Base-by-base conservation (phyloP, 1,284 basidiomycete species). In the Earliella scabrosa region DNA sequence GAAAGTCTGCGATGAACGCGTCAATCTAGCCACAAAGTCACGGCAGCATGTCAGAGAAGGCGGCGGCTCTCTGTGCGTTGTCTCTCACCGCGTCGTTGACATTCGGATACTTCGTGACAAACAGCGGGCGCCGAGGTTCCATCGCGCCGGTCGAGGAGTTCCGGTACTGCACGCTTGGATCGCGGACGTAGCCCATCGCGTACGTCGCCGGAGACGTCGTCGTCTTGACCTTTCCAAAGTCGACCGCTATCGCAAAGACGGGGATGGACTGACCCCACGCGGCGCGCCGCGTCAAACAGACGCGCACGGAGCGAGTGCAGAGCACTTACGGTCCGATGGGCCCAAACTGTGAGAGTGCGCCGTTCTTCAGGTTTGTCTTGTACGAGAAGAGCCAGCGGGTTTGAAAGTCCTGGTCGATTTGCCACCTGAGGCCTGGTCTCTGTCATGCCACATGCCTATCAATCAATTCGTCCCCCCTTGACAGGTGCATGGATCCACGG, bases 81-180 rank as follows among this genome's bases (percentile, higher is more conserved):
- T n/a, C n/a, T n/a, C 68, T 51, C 16, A 70, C 71, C n/a, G 63
- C 51, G 11, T 49, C 20, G 11, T 27, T 26, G 3, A 59, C 59
- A 20, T 54, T 49, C 2, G 51, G 29, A 20, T 66, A 70, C 14
- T 65, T 50, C 5, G 66, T 55, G 18, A 49, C 58, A 40, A 59
- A 73, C 57, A 65, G 70, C 14, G 71, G 63, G 11, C 55, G 58
- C 13, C 71, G 67, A 6, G 54, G 38, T 38, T 69, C 57, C 4
- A 54, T 68, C 51, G 26, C 65, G 46, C 60, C 64, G 1, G 50
- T 40, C 10, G 57, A 26, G 2, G 53, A 58, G 2, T 58, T 65
- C n/a, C n/a, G n/a, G 46, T 62, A 68, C 31, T 55, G 14, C 23
- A 68, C 64, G 2, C 58, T 44, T 2, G 68, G 66, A 45, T 68